phyloP scores from a whole-genome alignment of 306 rosid species.

The Mimosa bimucronata region DNA sequence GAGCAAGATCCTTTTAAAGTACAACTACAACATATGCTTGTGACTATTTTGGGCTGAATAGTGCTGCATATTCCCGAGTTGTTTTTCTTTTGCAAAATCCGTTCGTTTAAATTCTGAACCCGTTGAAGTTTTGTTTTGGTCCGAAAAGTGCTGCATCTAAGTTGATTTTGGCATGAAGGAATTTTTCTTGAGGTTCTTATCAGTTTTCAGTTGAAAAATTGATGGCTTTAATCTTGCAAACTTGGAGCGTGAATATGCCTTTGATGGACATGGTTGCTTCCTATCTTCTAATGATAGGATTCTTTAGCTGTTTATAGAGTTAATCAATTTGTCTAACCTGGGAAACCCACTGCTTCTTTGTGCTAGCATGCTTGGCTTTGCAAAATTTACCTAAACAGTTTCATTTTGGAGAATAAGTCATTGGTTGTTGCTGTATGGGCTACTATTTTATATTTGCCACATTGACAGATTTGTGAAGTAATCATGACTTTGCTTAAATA shows the following conservation, averaged over 20 bases:
- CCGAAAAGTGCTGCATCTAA: background rate
- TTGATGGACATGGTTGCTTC: background rate
- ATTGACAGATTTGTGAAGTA: background rate
- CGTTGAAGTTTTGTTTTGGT: background rate
- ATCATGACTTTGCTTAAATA: background rate
- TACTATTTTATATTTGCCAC: background rate
- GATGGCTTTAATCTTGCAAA: background rate
- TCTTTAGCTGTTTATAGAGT: background rate
- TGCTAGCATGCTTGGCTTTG: background rate
- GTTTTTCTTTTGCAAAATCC: background rate
- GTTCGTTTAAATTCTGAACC: background rate
- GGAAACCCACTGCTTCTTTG: background rate
- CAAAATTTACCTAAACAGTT: background rate
- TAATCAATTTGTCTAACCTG: background rate
- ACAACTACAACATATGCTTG: background rate
- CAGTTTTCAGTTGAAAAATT: background rate
- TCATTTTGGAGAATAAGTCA: background rate
- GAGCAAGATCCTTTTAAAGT: background rate
- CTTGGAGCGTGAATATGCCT: background rate
- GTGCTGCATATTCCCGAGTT: background rate
- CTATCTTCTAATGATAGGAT: background rate
- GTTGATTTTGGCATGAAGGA: background rate
- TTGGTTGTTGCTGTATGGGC: background rate
- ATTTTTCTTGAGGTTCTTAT: background rate
- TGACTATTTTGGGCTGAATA: background rate